These are phyloP conservation scores for Magnusiomyces magnusii DNA, from an alignment of 1,139 yeast species.

Conservation along the genomic window DNA sequence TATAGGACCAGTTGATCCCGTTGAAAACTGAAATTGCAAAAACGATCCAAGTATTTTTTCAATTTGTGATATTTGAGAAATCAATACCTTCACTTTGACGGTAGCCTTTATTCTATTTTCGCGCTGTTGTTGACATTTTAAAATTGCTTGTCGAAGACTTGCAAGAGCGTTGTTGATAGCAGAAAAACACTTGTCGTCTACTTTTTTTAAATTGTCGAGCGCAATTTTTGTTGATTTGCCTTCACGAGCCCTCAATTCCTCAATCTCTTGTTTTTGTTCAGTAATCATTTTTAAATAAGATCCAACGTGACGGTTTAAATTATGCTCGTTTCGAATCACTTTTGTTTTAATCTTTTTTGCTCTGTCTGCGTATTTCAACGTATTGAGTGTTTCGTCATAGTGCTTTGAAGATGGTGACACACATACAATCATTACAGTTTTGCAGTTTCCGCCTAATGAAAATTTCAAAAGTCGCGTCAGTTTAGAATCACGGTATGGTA, in stretches of 20 bases:
- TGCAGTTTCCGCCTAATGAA: constrained; percentile 91
- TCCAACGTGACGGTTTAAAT: constrained; percentile 78
- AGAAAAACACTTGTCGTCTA: constrained; percentile 17
- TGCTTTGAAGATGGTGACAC: constrained; percentile 79
- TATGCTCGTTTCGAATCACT: constrained; percentile 64
- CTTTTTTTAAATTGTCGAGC: constrained; percentile 18
- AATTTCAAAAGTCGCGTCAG: constrained; percentile 77
- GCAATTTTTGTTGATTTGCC: constrained; percentile 35
- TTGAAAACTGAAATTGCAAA: neutral
- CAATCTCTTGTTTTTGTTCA: constrained; percentile 73
- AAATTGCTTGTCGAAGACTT: constrained; percentile 20
- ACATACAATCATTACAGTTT: constrained; percentile 94
- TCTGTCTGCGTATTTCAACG: constrained; percentile 81
- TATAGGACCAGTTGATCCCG: neutral
- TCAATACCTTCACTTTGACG: constrained; percentile 18
- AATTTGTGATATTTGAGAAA: constrained; percentile 21
- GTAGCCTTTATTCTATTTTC: constrained; percentile 18
- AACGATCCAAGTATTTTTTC: constrained; percentile 4
- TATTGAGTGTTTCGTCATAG: constrained; percentile 86
- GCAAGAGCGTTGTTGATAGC: constrained; percentile 23
- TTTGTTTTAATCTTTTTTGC: constrained; percentile 89
- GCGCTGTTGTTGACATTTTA: constrained; percentile 18
- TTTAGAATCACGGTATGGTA: constrained; percentile 88
- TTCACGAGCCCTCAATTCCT: constrained; percentile 56
- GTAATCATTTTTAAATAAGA: constrained; percentile 80